These are phyloP conservation scores for Alternaria tenuissima DNA, from an alignment of 2,329 filamentous ascomycete genomes.

Conservation along the genomic window DNA sequence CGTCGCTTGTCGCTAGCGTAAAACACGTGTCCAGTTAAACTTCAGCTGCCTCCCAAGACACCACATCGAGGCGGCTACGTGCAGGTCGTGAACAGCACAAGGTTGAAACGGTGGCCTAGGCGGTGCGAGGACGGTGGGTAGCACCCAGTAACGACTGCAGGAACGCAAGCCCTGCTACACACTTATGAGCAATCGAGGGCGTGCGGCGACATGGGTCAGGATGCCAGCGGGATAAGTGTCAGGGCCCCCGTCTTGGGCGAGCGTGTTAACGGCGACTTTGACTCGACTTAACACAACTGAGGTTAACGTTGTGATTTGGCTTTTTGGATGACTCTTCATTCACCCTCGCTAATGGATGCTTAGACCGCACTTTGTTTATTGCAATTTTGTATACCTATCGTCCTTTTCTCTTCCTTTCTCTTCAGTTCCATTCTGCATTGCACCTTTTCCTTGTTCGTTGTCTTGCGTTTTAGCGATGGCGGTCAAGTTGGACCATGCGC, in stretches of 20 bases:
- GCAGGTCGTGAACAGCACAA: slow-evolving; percentile 33
- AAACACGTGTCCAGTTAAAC: slow-evolving; percentile 33
- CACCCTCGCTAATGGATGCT: slow-evolving; percentile 33
- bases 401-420: slow-evolving; percentile 16
- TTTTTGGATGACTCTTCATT: slow-evolving; percentile 35
- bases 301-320: slow-evolving; percentile 24
- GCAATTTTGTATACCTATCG: slow-evolving; percentile 23
- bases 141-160: slow-evolving; percentile 47
- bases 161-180: slow-evolving; percentile 29
- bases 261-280: slow-evolving; percentile 15
- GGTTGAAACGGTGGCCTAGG: slow-evolving; percentile 31
- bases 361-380: slow-evolving; percentile 30
- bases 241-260: slow-evolving; percentile 26
- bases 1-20: slow-evolving; percentile 21
- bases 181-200: slow-evolving; percentile 5
- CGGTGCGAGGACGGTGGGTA: slow-evolving; percentile 28
- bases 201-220: slow-evolving; percentile 21
- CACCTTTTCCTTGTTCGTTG: slow-evolving; percentile 21
- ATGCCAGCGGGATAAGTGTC: slow-evolving; percentile 41
- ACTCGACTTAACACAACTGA: slow-evolving; percentile 20
- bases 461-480: slow-evolving; percentile 34
- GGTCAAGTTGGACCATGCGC: slow-evolving; percentile 28
- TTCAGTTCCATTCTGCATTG: slow-evolving; percentile 14
- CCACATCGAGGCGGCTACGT: slow-evolving; percentile 37
- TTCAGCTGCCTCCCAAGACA: slow-evolving; percentile 33